These are phyloP conservation scores for Gracilariopsis chorda DNA, from an alignment of 23 red algal species.

Conservation along the genomic window DNA sequence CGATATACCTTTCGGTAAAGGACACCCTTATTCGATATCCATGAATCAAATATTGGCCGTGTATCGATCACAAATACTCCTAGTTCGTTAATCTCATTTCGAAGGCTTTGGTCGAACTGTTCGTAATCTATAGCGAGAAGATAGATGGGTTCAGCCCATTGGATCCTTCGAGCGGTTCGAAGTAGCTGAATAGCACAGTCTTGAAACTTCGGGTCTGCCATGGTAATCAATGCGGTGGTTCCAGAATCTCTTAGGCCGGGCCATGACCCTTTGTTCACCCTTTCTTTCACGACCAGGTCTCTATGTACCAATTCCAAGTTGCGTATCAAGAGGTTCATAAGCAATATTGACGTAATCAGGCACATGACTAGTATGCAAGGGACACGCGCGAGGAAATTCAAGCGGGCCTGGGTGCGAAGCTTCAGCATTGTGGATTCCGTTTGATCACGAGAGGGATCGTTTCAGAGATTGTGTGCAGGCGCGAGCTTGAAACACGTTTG, in stretches of 20 bases:
- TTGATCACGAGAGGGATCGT: no score
- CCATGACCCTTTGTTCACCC: neutral
- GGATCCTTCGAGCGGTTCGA: neutral
- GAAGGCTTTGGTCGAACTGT: neutral
- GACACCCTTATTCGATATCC: neutral
- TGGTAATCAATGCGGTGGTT: conserved; percentile 23
- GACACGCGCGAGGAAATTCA: no score
- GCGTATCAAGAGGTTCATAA: neutral
- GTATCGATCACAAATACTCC: conserved; percentile 33
- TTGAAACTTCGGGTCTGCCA: conserved; percentile 45
- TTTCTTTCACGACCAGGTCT: neutral
- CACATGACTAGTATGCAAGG: neutral
- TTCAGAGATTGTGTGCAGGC: no score
- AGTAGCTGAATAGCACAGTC: conserved; percentile 29
- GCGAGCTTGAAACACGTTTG: no score
- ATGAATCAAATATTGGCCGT: conserved; percentile 18
- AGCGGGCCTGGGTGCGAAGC: neutral
- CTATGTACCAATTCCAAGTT: neutral
- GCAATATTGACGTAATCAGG: neutral
- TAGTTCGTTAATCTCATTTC: conserved; percentile 7
- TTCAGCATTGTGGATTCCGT: no score
- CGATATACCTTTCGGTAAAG: conserved; percentile 1
- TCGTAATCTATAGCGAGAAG: conserved; percentile 36
- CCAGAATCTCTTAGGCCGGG: neutral
- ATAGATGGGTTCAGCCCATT: conserved; percentile 28